Percentiles rank a stretch among this genome's conserved stretches.
Evolutionary conservation across 2,329 filamentous ascomycete species (phyloP).

Genomic region (Fusarium agapanthi): DNA sequence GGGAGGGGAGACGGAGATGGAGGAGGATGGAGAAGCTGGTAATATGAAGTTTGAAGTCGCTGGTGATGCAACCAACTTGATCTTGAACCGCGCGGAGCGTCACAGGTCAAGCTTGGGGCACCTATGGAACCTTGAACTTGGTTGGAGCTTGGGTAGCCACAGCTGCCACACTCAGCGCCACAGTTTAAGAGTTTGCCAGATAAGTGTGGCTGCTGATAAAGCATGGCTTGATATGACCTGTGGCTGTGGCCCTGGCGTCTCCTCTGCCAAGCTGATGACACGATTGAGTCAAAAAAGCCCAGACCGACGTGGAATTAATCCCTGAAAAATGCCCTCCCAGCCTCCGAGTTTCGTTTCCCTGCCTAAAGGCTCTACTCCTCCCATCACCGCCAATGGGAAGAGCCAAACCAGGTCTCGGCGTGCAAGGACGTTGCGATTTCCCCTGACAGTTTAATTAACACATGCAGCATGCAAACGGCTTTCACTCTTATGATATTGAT

Average conservation of each 20-base stretch:
- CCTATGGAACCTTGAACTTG: constrained; percentile 16
- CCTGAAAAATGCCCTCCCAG: constrained; percentile 33
- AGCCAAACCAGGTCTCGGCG: not conserved
- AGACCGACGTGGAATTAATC: constrained; percentile 26
- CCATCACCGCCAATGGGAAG: constrained; percentile 27
- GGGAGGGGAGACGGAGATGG: constrained; percentile 9
- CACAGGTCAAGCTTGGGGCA: constrained; percentile 30
- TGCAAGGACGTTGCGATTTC: constrained; percentile 6
- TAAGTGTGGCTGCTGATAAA: not conserved
- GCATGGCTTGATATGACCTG: not conserved
- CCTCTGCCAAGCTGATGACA: constrained; percentile 10
- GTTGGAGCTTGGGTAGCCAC: constrained; percentile 36
- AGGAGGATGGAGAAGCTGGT: constrained; percentile 30
- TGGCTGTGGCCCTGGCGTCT: constrained; percentile 8
- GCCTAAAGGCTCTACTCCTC: constrained; percentile 10
- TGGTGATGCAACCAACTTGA: constrained; percentile 45
- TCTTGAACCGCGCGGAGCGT: constrained; percentile 38
- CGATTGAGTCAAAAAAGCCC: not conserved
- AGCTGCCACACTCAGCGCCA: constrained; percentile 34
- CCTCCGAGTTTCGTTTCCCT: constrained; percentile 37
- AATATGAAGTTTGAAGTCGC: constrained; percentile 40
- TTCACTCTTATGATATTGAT: constrained; percentile 19
- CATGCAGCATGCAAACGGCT: constrained; percentile 31
- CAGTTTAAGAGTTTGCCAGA: not conserved
- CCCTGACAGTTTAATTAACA: constrained; percentile 35